Base-by-base conservation (phyloP, 2,329 filamentous ascomycete species). In the Cladophialophora chaetospira region DNA sequence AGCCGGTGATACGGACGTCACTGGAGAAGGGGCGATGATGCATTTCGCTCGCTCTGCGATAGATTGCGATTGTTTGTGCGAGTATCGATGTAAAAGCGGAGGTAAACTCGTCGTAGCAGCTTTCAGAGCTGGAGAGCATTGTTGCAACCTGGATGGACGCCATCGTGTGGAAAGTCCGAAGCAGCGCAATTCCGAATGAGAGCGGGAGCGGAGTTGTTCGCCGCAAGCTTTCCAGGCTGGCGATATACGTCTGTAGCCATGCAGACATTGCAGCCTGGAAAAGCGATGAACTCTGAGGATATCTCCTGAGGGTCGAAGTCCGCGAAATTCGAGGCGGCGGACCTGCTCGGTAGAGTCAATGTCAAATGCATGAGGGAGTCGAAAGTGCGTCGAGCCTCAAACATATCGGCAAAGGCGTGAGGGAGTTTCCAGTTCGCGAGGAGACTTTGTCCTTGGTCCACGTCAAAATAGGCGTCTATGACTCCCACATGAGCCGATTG, bases 31-130 rank as follows among this genome's bases (percentile, higher is more conserved):
- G 26, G 5, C 45, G 26, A 15, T 17, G 1, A 5, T 21, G n/a
- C 11, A 33, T 10, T 17, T 31, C 26, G 45, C 26, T 33, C 8
- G 45, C 25, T 15, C 13, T 48, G n/a, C 28, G 45, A 17, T 48
- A 48, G 21, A 48, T n/a, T 17, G 45, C 26, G n/a, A 48, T 19
- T 35, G 10, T 21, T 28, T 33, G 13, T 10, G 45, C 2, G 23
- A 48, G n/a, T n/a, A 48, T 48, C 15, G 28, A 48, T 9, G 45
- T 31, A 21, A 48, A 48, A 13, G n/a, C 45, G 19, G n/a, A 31
- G 6, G 45, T 48, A 28, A 48, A 48, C 23, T 35, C 29, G 23
- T 48, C 45, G 28, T 26, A 48, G 13, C 26, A 31, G 3, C 23
- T 15, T 48, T 48, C 45, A 4, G 45, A 31, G 13, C 26, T 31